Conservation (phyloP, 1,284 basidiomycete genomes). For the Hemileia vastatrix region DNA sequence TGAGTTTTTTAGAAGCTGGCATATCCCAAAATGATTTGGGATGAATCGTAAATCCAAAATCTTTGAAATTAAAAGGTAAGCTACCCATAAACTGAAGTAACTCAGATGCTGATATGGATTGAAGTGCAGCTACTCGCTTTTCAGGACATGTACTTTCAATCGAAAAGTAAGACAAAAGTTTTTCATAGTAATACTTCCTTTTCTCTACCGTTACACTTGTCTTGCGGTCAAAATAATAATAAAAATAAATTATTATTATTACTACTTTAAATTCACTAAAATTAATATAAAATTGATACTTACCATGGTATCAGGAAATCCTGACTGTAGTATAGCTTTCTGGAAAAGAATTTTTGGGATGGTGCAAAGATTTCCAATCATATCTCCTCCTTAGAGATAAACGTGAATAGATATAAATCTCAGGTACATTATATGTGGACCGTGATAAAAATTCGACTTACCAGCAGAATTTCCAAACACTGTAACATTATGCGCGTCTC, state of each 20-base stretch:
- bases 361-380: slow-evolving; percentile 8
- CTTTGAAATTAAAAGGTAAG: slow-evolving; percentile 7
- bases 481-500: slow-evolving; percentile 19
- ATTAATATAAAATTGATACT: background rate
- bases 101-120: background rate
- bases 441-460: background rate
- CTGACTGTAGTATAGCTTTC: slow-evolving; percentile 19
- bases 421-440: background rate
- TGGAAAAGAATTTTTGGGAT: slow-evolving; percentile 17
- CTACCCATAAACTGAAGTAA: slow-evolving; percentile 2
- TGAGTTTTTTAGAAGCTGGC: slow-evolving; percentile 4
- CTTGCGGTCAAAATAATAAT: background rate
- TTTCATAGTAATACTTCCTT: background rate
- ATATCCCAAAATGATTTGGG: background rate
- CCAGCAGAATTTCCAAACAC: slow-evolving; percentile 21
- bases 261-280: background rate
- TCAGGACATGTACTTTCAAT: background rate
- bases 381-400: slow-evolving; percentile 5
- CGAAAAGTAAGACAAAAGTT: background rate
- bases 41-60: slow-evolving; percentile 16
- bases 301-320: slow-evolving; percentile 8
- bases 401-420: background rate
- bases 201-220: background rate
- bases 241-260: background rate
- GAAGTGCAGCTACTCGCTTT: slow-evolving; percentile 1